phyloP scores from a whole-genome alignment of 352 stramenopile species.

The Halophytophthora batemanensis region DNA sequence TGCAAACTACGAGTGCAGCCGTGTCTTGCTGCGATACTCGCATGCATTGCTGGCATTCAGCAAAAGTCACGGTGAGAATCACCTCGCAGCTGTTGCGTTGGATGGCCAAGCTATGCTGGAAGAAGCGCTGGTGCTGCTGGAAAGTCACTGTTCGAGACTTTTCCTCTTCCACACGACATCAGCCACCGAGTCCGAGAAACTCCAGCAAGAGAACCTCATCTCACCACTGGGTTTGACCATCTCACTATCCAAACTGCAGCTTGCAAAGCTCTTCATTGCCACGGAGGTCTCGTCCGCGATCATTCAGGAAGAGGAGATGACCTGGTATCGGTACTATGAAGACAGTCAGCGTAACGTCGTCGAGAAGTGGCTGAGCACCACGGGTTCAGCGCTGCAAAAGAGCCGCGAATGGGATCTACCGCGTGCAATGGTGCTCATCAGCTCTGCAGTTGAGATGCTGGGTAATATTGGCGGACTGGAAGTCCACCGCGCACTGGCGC shows the following conservation, averaged over 20 bases:
- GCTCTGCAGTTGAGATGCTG: conserved; percentile 19
- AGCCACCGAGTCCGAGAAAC: neutral
- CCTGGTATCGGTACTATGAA: conserved; percentile 55
- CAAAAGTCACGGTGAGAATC: neutral
- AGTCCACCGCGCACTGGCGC: conserved; percentile 22
- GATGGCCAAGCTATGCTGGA: conserved; percentile 17
- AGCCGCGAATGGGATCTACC: conserved; percentile 18
- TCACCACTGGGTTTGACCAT: conserved; percentile 22
- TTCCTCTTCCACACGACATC: neutral
- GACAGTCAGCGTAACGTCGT: conserved; percentile 46
- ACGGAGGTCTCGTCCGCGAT: conserved; percentile 25
- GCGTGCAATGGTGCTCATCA: conserved; percentile 27
- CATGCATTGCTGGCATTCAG: conserved; percentile 8
- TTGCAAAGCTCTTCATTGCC: conserved; percentile 35
- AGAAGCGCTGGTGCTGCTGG: conserved; percentile 9
- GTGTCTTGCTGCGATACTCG: conserved; percentile 17
- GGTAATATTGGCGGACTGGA: conserved; percentile 6
- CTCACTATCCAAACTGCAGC: conserved; percentile 29
- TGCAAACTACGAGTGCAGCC: conserved; percentile 12
- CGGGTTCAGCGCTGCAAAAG: conserved; percentile 18
- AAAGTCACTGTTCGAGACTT: conserved; percentile 4
- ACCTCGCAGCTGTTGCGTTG: conserved; percentile 3
- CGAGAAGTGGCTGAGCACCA: conserved; percentile 70
- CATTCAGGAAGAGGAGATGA: conserved; percentile 57
- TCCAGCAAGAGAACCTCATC: conserved; percentile 14